Percentiles rank a stretch among this genome's conserved stretches.
phyloP scores from a whole-genome alignment of 768 basidiomycete species.

The Lentinula boryana region DNA sequence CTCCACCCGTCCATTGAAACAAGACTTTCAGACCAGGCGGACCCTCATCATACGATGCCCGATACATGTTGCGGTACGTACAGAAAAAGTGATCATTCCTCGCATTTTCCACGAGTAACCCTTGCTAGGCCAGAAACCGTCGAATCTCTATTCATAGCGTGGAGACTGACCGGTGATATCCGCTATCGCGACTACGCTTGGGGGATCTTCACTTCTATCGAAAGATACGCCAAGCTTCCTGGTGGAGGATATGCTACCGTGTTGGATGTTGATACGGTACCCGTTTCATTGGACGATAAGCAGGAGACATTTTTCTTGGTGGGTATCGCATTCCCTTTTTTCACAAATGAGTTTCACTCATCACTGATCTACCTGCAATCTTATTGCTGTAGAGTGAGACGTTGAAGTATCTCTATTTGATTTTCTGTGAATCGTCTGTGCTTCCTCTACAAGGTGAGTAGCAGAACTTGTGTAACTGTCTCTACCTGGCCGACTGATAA shows the following conservation, averaged over 20 bases:
- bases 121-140: constrained; percentile 61
- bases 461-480: not conserved
- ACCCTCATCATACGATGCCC: constrained; percentile 15
- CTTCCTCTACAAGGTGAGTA: constrained; percentile 51
- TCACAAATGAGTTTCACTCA: too few species aligned
- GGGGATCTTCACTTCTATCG: constrained; percentile 67
- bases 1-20: too few species aligned
- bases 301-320: constrained; percentile 83
- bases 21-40: constrained; percentile 12
- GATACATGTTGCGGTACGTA: constrained; percentile 18
- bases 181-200: constrained; percentile 66
- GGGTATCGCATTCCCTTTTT: constrained; percentile 12
- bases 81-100: too few species aligned
- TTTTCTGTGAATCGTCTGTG: constrained; percentile 57
- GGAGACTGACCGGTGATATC: constrained; percentile 61
- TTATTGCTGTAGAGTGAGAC: constrained; percentile 51
- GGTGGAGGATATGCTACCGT: constrained; percentile 65
- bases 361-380: too few species aligned
- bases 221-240: constrained; percentile 52
- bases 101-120: not conserved
- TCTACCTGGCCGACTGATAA: constrained; percentile 3
- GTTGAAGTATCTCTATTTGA: constrained; percentile 68
- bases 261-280: constrained; percentile 59
- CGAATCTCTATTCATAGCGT: constrained; percentile 73
- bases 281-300: constrained; percentile 53